Conservation (phyloP, 305 asterid genomes). For the Ilex paraguariensis region DNA sequence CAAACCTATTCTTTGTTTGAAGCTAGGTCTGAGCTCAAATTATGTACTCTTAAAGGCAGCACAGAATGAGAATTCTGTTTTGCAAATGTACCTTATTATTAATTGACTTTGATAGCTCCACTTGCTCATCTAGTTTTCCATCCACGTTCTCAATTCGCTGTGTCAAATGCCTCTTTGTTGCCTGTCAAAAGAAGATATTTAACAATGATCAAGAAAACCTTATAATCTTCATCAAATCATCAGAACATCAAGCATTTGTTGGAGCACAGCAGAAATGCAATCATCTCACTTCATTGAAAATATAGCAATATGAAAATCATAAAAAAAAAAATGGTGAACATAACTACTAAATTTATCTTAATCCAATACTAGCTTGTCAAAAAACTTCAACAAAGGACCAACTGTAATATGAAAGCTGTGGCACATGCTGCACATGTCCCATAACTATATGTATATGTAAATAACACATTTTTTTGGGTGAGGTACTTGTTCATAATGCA, state of each 20-base stretch:
- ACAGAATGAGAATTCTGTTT: constrained; percentile 2
- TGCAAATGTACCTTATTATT: constrained; percentile 50
- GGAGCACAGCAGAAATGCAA: not conserved
- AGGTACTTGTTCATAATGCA: too few relatives aligned
- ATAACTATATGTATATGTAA: too few relatives aligned
- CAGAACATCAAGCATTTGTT: not conserved
- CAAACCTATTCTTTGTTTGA: too few relatives aligned
- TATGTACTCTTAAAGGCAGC: not conserved
- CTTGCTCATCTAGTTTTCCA: constrained; percentile 83
- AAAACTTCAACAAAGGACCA: too few relatives aligned
- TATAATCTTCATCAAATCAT: not conserved
- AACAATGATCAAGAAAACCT: not conserved
- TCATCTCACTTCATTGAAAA: too few relatives aligned
- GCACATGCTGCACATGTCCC: too few relatives aligned
- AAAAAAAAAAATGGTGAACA: too few relatives aligned
- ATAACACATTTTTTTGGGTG: too few relatives aligned
- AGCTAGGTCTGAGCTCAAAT: not conserved
- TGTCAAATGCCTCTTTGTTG: constrained; percentile 79
- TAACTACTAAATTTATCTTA: too few relatives aligned
- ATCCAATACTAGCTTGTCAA: not conserved
- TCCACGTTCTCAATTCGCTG: constrained; percentile 89
- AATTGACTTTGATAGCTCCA: constrained; percentile 65
- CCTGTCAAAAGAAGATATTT: constrained; percentile 33
- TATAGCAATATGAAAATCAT: too few relatives aligned
- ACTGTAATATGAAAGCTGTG: too few relatives aligned